Evolutionary conservation across 139 green algal species (phyloP), one percentile per base, ranked within the genome.

Genomic region (Limnomonas spitsbergensis): DNA sequence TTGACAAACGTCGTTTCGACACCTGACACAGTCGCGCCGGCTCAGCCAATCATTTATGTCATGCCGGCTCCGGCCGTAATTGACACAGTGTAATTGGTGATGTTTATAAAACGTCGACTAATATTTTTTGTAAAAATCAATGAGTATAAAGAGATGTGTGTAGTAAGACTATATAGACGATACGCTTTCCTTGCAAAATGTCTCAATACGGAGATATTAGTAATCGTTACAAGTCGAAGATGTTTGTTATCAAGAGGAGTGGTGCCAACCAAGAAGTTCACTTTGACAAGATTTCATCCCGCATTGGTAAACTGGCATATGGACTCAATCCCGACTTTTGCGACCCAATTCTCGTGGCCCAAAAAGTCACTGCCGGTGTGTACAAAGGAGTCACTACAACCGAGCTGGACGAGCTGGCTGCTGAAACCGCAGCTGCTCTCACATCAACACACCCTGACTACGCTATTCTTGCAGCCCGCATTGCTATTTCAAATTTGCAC

Each of bases 221-320:
- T 61, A 61, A 14, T 14, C 47, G 14, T 29, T 74, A 47, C 68
- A 74, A 74, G 36, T 74, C 68, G 4, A 74, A 74, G 34, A 97
- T 97, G 92, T 98, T 90, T 82, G 95, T 98, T 1, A 47, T 97
- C 31, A 98, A 98, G 86, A 85, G 95, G 35, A 89, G 98, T 87
- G 95, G 95, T 4, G 81, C 88, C 31, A 83, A 90, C 77, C 91
- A 97, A 87, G 87, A 90, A 7, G 95, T 98, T 56, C 88, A 94
- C 73, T 99, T 99, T 69, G 96, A 99, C 86, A 99, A 99, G 78
- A 99, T 99, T 82, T 99, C 96, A n/a, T 90, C 95, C 2, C 89
- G 96, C 61, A 97, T 99, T 75, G 94, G 88, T 7, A 98, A 98
- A 88, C 94, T 99, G 1, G 86, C 84, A 36, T 99, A 99, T 85